Base-by-base conservation (phyloP, 805 yeast species). In the Yarrowia sp. region DNA sequence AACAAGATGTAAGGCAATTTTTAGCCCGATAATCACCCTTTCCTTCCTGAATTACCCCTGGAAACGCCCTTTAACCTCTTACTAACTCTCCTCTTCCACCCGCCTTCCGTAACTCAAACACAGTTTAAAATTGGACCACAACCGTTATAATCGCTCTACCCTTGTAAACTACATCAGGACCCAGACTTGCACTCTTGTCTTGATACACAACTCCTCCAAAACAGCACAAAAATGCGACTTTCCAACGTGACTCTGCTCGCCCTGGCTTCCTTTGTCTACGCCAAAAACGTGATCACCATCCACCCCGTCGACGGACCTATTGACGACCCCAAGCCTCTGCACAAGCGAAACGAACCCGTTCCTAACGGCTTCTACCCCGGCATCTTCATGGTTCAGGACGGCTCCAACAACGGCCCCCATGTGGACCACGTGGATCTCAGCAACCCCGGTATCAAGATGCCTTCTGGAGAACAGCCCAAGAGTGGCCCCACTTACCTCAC, bases 401-500 rank as follows among this genome's bases (percentile, higher is more conserved):
- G 17, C 50, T 56, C 64, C 38, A 6, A 4, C 24, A 56, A n/a
- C 39, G 49, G 39, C 2, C 64, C 61, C 34, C 61, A 40, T 13
- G 40, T 58, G 13, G 64, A 58, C 64, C 64, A 58, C 64, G 64
- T 58, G 19, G 64, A 58, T 50, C 64, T 58, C 36, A n/a, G n/a
- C 30, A 58, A 19, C 39, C 64, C 64, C 36, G 64, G 64, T 1
- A 30, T 43, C 36, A 58, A 58, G 33, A 13, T 58, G 30, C 64
- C 64, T 10, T 42, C 49, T 3, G 64, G 64, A n/a, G 73, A 72
- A 40, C 69, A 66, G 40, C 84, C 53, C 79, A 77, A 69, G 65
- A 75, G 65, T 67, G 75, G 71, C 67, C 74, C 69, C 13, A 72
- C 74, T 33, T 68, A 76, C 64, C 70, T 82, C 50, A 79, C 81